Conservation (phyloP, 352 stramenopile genomes). For the Phytophthora capsici region DNA sequence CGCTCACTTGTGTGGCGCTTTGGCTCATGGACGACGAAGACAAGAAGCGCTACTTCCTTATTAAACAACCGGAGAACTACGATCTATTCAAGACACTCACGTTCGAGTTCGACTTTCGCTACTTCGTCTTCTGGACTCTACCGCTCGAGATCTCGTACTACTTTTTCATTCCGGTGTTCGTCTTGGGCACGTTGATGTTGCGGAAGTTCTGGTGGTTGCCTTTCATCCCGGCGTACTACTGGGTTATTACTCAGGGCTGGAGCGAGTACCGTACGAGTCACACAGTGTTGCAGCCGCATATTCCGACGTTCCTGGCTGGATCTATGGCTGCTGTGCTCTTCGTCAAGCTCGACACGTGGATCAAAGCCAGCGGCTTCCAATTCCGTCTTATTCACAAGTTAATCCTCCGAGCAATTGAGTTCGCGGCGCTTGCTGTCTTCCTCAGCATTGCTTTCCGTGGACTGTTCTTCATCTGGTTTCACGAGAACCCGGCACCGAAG, state of each 20-base stretch:
- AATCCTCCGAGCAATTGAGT: conserved; percentile 32
- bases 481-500: conserved; percentile 32
- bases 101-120: conserved; percentile 49
- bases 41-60: conserved; percentile 41
- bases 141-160: conserved; percentile 62
- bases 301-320: conserved; percentile 48
- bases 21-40: conserved; percentile 38
- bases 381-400: conserved; percentile 28
- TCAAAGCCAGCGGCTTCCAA: conserved; percentile 39
- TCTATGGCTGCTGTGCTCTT: conserved; percentile 52
- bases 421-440: conserved; percentile 25
- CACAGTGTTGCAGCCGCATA: conserved; percentile 23
- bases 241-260: conserved; percentile 38
- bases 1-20: conserved; percentile 39
- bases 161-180: conserved; percentile 55
- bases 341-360: conserved; percentile 31
- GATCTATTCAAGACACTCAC: conserved; percentile 48
- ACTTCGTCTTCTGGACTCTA: conserved; percentile 62
- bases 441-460: conserved; percentile 45
- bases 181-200: conserved; percentile 25
- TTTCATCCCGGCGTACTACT: conserved; percentile 35
- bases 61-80: conserved; percentile 32
- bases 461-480: conserved; percentile 52
- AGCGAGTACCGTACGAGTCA: conserved; percentile 37
- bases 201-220: conserved; percentile 45